phyloP scores from a whole-genome alignment of 2,329 filamentous ascomycete genomes.

The Pezicula carpinea region DNA sequence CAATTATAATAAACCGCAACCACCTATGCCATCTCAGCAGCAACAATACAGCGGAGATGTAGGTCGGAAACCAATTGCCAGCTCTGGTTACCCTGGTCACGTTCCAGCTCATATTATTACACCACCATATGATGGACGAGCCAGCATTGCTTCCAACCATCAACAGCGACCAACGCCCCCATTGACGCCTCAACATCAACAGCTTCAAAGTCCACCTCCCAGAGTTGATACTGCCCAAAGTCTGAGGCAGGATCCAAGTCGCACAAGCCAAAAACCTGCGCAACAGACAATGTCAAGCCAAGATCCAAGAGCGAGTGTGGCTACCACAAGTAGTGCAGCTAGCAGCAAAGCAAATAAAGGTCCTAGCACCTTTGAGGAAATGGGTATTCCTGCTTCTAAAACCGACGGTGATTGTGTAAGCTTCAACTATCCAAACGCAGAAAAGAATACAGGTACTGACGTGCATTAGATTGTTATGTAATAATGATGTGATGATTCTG shows the following conservation, averaged over 20 bases:
- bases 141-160: not conserved
- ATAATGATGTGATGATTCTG: slow-evolving; percentile 5
- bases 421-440: slow-evolving; percentile 1
- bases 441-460: slow-evolving; percentile 5
- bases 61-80: slow-evolving; percentile 5
- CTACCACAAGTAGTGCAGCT: slow-evolving; percentile 10
- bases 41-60: not conserved
- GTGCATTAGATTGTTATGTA: slow-evolving; percentile 25
- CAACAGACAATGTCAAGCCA: not conserved
- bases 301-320: not conserved
- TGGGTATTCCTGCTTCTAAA: slow-evolving; percentile 86
- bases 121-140: not conserved
- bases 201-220: not conserved
- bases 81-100: slow-evolving; percentile 4
- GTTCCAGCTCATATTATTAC: not conserved
- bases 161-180: not conserved
- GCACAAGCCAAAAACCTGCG: not conserved
- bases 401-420: slow-evolving; percentile 83
- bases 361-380: slow-evolving; percentile 94
- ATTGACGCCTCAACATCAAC: not conserved
- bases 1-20: slow-evolving; percentile 17
- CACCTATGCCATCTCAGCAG: slow-evolving; percentile 2
- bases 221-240: not conserved
- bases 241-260: not conserved
- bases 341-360: slow-evolving; percentile 44